Evolutionary conservation across 176 grass and related monocot species (phyloP).

Genomic region (Musa beccarii): DNA sequence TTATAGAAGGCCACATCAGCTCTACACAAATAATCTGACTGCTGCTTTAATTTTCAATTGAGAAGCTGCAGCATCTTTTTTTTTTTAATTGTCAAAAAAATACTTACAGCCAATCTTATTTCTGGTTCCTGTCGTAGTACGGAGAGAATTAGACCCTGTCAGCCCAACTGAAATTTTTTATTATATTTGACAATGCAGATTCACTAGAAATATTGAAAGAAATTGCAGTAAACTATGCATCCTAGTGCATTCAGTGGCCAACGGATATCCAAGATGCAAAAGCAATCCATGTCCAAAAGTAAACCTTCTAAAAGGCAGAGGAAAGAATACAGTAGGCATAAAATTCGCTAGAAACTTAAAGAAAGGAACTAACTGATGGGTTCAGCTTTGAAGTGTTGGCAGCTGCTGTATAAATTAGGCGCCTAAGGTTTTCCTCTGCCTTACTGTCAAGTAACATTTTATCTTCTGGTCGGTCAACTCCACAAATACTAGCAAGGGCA

Average conservation of each 20-base stretch:
- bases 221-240: neutral
- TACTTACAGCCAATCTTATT: conserved; percentile 73
- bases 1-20: neutral
- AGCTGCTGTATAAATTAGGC: conserved; percentile 54
- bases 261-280: no score
- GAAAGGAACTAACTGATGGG: conserved; percentile 48
- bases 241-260: no score
- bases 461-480: conserved; percentile 49
- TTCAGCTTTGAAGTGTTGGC: conserved; percentile 67
- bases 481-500: conserved; percentile 85
- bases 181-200: neutral
- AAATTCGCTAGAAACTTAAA: neutral
- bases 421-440: conserved; percentile 56
- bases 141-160: conserved; percentile 72
- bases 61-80: neutral
- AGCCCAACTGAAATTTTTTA: conserved; percentile 11
- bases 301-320: no score
- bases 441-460: conserved; percentile 41
- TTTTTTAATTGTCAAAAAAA: conserved; percentile 4
- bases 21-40: neutral
- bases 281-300: neutral
- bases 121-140: conserved; percentile 66
- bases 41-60: neutral
- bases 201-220: neutral
- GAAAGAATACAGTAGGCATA: neutral